Evolutionary conservation across 306 rosid genomes (phyloP).

Genomic region (Quercus gilva): DNA sequence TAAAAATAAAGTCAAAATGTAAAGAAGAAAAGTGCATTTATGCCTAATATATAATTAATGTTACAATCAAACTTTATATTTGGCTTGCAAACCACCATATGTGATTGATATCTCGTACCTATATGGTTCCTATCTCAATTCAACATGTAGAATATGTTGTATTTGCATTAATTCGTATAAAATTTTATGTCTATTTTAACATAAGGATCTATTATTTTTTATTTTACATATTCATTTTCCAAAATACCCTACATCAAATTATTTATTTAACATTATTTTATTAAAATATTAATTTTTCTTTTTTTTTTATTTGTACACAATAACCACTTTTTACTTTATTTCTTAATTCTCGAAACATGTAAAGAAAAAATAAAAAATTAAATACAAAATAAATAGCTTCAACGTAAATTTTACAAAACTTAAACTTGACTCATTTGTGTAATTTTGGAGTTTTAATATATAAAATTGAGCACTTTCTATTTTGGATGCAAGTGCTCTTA

Average conservation of each 20-base stretch:
- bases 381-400: too few relatives aligned
- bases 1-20: too few relatives aligned
- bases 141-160: neutral
- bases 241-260: accelerated
- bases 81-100: neutral
- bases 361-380: too few relatives aligned
- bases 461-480: too few relatives aligned
- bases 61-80: neutral
- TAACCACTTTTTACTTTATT: accelerated
- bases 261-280: too few relatives aligned
- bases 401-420: too few relatives aligned
- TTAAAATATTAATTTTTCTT: too few relatives aligned
- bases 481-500: neutral
- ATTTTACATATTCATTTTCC: too few relatives aligned
- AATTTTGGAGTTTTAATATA: too few relatives aligned
- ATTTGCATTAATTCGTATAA: accelerated
- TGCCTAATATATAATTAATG: neutral
- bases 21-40: too few relatives aligned
- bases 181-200: too few relatives aligned
- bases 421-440: accelerated
- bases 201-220: accelerated
- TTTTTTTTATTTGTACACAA: too few relatives aligned
- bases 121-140: neutral
- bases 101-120: neutral
- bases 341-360: accelerated